Percentiles rank a stretch among this genome's conserved stretches.
Conservation (phyloP, 164 flowering plant genomes). For the Aristolochia californica region DNA sequence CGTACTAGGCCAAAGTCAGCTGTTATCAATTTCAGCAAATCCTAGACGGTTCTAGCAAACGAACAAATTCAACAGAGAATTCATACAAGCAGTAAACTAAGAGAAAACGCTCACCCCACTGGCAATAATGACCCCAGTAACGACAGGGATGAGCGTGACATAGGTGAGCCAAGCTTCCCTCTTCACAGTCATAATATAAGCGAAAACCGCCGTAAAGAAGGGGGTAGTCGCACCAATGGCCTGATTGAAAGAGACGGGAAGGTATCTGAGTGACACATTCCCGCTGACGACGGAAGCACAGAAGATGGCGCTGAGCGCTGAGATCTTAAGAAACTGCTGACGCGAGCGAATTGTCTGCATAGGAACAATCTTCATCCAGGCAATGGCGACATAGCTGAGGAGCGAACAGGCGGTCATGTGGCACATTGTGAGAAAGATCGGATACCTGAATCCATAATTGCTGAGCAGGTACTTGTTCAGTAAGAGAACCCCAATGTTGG, state of each 20-base stretch:
- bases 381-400: constrained; percentile 35
- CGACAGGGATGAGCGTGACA: constrained; percentile 38
- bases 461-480: constrained; percentile 35
- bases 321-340: constrained; percentile 33
- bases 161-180: constrained; percentile 47
- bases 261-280: constrained; percentile 32
- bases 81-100: background rate
- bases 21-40: background rate
- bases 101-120: constrained; percentile 31
- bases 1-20: background rate
- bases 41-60: background rate
- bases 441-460: constrained; percentile 45
- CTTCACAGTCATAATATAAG: constrained; percentile 37
- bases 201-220: constrained; percentile 42
- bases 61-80: background rate
- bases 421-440: constrained; percentile 48
- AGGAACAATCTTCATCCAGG: constrained; percentile 38
- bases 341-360: constrained; percentile 32
- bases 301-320: constrained; percentile 30
- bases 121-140: constrained; percentile 40
- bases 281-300: constrained; percentile 44
- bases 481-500: constrained; percentile 43
- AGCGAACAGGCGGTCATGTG: constrained; percentile 48
- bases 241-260: constrained; percentile 47
- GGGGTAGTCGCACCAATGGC: constrained; percentile 47